Conservation (phyloP, 805 yeast genomes). For the Kuraishia borneana region DNA sequence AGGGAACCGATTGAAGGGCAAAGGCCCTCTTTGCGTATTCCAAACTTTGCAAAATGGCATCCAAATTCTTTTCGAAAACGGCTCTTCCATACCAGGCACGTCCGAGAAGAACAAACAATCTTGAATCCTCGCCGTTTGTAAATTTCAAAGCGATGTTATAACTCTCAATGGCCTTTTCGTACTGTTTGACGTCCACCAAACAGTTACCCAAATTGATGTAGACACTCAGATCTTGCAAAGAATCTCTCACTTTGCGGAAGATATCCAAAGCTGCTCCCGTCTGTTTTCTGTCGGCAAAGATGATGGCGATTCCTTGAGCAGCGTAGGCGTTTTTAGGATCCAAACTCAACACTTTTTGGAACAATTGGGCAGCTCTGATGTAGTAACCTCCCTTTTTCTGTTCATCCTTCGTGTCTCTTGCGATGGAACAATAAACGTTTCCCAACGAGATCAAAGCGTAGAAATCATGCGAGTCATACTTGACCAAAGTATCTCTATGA, state of each 20-base stretch:
- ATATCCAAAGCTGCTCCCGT: constrained; percentile 71
- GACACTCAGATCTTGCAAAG: constrained; percentile 74
- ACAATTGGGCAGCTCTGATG: constrained; percentile 84
- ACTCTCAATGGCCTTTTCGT: constrained; percentile 75
- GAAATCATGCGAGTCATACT: constrained; percentile 76
- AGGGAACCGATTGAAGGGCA: constrained; percentile 24
- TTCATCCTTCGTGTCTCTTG: constrained; percentile 51
- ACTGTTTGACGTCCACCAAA: constrained; percentile 71
- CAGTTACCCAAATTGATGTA: constrained; percentile 86
- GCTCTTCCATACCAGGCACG: constrained; percentile 86
- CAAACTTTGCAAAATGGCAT: constrained; percentile 49
- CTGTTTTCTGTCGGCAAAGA: constrained; percentile 78
- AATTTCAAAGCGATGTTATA: constrained; percentile 75
- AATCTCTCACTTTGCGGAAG: constrained; percentile 81
- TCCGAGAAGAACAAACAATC: constrained; percentile 63
- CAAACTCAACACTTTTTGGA: constrained; percentile 73
- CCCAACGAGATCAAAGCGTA: constrained; percentile 88
- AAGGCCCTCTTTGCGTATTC: constrained; percentile 52
- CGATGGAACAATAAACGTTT: constrained; percentile 73
- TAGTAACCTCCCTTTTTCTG: constrained; percentile 62
- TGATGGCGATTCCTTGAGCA: constrained; percentile 94
- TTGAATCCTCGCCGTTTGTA: constrained; percentile 52
- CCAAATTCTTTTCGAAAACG: constrained; percentile 48
- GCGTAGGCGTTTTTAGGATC: constrained; percentile 88
- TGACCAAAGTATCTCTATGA: constrained; percentile 75